phyloP scores from a whole-genome alignment of 73 alveolate species.

The Tetrahymena elliotti region DNA sequence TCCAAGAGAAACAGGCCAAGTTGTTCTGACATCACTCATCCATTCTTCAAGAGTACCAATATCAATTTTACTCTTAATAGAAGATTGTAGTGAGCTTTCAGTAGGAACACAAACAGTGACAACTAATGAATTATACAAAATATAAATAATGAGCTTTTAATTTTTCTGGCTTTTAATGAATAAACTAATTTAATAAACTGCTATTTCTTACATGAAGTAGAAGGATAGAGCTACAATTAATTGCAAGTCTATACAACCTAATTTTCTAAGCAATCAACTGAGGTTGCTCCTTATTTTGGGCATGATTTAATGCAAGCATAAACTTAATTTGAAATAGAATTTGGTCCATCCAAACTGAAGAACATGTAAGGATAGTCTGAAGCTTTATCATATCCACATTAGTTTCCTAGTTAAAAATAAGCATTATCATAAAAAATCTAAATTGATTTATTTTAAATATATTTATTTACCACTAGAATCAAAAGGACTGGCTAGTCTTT shows the following conservation, averaged over 20 bases:
- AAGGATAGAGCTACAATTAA: not conserved
- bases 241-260: not conserved
- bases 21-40: not conserved
- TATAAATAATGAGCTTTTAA: not conserved
- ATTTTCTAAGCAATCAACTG: not conserved
- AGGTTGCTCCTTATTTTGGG: not conserved
- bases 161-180: not conserved
- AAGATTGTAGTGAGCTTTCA: not conserved
- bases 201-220: not conserved
- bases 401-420: not conserved
- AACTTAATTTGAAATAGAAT: not conserved
- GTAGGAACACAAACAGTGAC: not conserved
- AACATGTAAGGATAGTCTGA: not conserved
- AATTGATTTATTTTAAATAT: too few species aligned
- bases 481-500: constrained; percentile 28
- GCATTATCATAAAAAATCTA: too few species aligned
- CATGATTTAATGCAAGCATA: not conserved
- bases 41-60: not conserved
- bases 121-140: not conserved
- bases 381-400: not conserved
- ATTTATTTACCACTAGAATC: constrained; percentile 18
- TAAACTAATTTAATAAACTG: too few species aligned
- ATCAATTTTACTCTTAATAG: not conserved
- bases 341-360: not conserved
- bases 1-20: not conserved